These are phyloP conservation scores for Ophiocordyceps camponoti-rufipedis DNA, from an alignment of 2,329 filamentous ascomycete species.

Conservation along the genomic window DNA sequence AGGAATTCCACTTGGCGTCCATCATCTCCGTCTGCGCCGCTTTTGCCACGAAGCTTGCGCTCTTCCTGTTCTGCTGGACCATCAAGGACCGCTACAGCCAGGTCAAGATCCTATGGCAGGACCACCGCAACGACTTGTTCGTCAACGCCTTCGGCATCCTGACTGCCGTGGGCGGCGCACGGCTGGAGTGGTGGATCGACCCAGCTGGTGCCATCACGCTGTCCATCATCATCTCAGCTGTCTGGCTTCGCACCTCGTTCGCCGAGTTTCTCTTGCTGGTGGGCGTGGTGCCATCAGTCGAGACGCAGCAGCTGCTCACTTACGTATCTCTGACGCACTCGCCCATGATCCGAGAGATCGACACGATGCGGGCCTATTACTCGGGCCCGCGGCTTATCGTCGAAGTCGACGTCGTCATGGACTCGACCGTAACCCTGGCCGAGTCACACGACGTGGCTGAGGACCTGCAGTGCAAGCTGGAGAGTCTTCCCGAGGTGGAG, in stretches of 20 bases:
- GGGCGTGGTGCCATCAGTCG: constrained; percentile 69
- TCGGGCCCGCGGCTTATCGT: constrained; percentile 76
- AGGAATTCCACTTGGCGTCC: constrained; percentile 60
- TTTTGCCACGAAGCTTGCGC: constrained; percentile 62
- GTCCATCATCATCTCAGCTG: constrained; percentile 54
- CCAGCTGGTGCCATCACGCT: constrained; percentile 77
- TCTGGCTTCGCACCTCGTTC: constrained; percentile 79
- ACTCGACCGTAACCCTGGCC: constrained; percentile 49
- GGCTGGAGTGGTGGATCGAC: constrained; percentile 88
- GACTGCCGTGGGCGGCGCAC: constrained; percentile 78
- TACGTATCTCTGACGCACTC: constrained; percentile 86
- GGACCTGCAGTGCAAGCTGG: constrained; percentile 82
- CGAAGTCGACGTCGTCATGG: constrained; percentile 94
- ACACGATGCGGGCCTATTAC: constrained; percentile 90
- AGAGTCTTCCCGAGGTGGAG: constrained; percentile 82
- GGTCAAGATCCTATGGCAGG: constrained; percentile 84
- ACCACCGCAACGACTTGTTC: constrained; percentile 92
- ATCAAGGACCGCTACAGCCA: constrained; percentile 83
- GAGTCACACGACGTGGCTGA: constrained; percentile 88
- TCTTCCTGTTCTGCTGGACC: constrained; percentile 88
- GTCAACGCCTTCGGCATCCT: constrained; percentile 90
- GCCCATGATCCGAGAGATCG: constrained; percentile 62
- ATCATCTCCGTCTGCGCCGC: constrained; percentile 73
- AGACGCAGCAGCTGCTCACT: constrained; percentile 83
- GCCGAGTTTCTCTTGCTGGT: constrained; percentile 82